Evolutionary conservation across 2,329 filamentous ascomycete species (phyloP).

Genomic region (Hymenoscyphus salicellus): DNA sequence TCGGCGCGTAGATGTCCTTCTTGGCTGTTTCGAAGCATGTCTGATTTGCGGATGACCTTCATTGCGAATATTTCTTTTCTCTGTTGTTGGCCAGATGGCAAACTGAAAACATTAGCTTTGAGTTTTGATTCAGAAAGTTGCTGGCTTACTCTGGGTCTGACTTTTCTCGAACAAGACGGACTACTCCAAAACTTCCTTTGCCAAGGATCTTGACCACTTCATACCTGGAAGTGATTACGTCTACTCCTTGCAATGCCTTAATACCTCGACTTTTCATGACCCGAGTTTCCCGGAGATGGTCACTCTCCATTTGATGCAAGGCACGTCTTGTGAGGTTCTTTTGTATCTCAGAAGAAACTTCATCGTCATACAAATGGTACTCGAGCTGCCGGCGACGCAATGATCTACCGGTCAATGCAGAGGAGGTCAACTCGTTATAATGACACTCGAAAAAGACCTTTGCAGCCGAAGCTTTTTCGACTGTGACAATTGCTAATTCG

Average conservation of each 20-base stretch:
- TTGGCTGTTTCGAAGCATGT: slow-evolving; percentile 87
- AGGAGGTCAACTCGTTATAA: slow-evolving; percentile 67
- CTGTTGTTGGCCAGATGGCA: slow-evolving; percentile 11
- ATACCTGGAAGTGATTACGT: slow-evolving; percentile 62
- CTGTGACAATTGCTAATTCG: slow-evolving; percentile 48
- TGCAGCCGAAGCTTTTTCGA: slow-evolving; percentile 74
- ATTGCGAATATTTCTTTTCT: slow-evolving; percentile 76
- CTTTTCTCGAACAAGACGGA: slow-evolving; percentile 76
- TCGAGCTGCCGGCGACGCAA: slow-evolving; percentile 63
- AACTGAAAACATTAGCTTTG: background rate
- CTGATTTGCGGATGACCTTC: slow-evolving; percentile 93
- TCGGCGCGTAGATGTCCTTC: slow-evolving; percentile 91
- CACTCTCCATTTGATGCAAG: slow-evolving; percentile 66
- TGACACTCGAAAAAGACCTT: slow-evolving; percentile 86
- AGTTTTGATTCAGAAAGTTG: background rate
- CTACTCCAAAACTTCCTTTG: slow-evolving; percentile 92
- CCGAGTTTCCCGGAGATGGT: slow-evolving; percentile 71
- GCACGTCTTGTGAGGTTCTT: slow-evolving; percentile 50
- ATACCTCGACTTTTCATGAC: slow-evolving; percentile 61
- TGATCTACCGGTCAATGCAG: slow-evolving; percentile 54
- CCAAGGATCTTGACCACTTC: slow-evolving; percentile 79
- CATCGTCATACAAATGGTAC: slow-evolving; percentile 54
- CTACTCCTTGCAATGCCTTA: slow-evolving; percentile 38
- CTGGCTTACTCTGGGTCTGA: slow-evolving; percentile 24
- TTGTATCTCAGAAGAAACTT: slow-evolving; percentile 44